These are phyloP conservation scores for Pyrus pyrifolia DNA, from an alignment of 306 rosid species.

Conservation along the genomic window DNA sequence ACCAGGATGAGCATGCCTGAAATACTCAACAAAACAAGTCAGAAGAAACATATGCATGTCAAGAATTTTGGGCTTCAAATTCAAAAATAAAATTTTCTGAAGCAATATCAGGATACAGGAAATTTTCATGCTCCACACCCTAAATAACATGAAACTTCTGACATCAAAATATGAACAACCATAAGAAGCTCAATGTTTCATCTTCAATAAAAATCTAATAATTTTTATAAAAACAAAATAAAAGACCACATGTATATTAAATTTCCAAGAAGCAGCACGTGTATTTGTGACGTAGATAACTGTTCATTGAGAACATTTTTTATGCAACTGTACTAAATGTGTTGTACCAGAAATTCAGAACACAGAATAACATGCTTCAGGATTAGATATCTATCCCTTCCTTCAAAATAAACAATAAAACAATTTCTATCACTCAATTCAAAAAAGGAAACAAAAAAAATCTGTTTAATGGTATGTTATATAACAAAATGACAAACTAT, in stretches of 20 bases:
- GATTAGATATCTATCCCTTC: background rate
- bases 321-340: background rate
- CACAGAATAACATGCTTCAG: background rate
- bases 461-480: background rate
- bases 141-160: background rate
- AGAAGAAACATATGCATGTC: slow-evolving; percentile 4
- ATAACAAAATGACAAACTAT: background rate
- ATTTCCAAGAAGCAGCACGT: background rate
- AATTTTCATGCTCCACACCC: background rate
- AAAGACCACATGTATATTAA: background rate
- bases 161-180: background rate
- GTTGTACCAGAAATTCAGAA: background rate
- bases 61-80: background rate
- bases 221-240: background rate
- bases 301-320: background rate
- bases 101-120: background rate
- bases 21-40: slow-evolving; percentile 18
- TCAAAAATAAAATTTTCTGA: background rate
- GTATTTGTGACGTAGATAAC: background rate
- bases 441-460: background rate
- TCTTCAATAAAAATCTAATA: background rate
- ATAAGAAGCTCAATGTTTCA: background rate
- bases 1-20: slow-evolving; percentile 99
- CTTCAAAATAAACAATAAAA: background rate
- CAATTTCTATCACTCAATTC: background rate